A percentile compares a stretch with the other conserved stretches of the same genome.
Evolutionary conservation across 202 grass and related monocot genomes (phyloP).

Genomic region (Carex arenaria): DNA sequence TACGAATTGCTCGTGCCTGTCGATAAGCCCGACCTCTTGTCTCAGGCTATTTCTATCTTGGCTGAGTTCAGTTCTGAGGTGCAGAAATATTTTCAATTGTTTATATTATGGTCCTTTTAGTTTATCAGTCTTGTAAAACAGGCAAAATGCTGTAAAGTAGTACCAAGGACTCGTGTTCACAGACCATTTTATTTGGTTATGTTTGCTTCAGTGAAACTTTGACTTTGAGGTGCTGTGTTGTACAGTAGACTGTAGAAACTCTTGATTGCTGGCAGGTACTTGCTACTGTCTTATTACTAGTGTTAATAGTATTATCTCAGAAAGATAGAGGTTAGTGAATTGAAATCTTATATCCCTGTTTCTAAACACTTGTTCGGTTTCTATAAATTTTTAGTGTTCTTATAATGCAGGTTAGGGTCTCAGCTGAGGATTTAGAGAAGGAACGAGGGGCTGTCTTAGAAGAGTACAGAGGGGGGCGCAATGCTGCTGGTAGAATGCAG

Average conservation of each 20-base stretch:
- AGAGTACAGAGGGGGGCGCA: slow-evolving; percentile 94
- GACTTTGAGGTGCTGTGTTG: neutral
- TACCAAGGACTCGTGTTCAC: neutral
- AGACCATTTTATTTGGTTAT: neutral
- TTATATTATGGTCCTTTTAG: neutral
- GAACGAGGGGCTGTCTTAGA: slow-evolving; percentile 93
- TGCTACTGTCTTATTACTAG: neutral
- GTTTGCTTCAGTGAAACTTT: neutral
- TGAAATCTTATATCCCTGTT: neutral
- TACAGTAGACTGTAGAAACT: neutral
- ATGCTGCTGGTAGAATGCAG: slow-evolving; percentile 87
- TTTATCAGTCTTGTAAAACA: neutral
- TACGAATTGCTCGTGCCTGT: slow-evolving; percentile 96
- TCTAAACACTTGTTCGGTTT: neutral
- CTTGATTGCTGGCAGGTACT: neutral
- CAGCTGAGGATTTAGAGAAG: slow-evolving; percentile 88
- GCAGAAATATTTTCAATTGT: neutral
- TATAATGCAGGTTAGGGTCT: slow-evolving; percentile 57
- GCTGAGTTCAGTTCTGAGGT: slow-evolving; percentile 98
- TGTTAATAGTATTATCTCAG: neutral
- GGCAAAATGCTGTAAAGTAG: neutral
- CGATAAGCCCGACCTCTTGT: slow-evolving; percentile 81
- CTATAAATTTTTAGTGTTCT: slow-evolving; percentile 15
- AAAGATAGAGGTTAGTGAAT: slow-evolving; percentile 5
- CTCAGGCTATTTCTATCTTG: slow-evolving; percentile 85